Evolutionary conservation across 768 basidiomycete genomes (phyloP), one percentile per base, ranked within the genome.

Genomic region (Rhodotorula sphaerocarpa): DNA sequence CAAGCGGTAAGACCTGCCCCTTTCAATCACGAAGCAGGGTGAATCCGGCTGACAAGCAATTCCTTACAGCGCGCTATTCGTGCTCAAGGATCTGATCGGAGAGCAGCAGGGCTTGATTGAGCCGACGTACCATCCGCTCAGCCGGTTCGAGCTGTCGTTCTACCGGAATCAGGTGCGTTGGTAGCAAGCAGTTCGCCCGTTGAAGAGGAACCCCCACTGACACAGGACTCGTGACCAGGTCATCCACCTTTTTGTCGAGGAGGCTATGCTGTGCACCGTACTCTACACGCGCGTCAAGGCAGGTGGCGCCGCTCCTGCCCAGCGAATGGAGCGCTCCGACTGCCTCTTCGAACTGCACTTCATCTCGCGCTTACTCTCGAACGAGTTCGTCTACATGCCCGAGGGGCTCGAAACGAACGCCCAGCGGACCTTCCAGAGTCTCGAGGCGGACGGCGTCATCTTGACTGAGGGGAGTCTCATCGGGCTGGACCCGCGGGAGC

Each of bases 341-440:
- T 28, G 58, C 18, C 47, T 69, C 20, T 18, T 25, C 21, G 69
- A 72, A 50, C 55, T 64, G 27, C 48, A 59, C 14, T 72, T 70
- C 63, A 44, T 72, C 27, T 66, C 64, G 42, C 59, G 64, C 23
- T 59, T 72, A 7, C 64, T 72, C 21, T 60, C 62, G 45, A 65
- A 69, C 63, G 71, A 72, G 67, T 72, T 72, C 27, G 66, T 72
- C 18, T 72, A 67, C 55, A 56, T 61, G 1, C 63, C 67, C 12
- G 69, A 69, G 9, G 67, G 67, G 1, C 57, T 72, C 47, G 70
- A 67, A 25, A 57, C 45, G n/a, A 72, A 72, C 55, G 67, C 63
- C 7, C 54, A 57, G 15, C 23, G 51, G 45, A 66, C 67, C 10
- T 55, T 71, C 39, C 36, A n/a, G 1, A 50, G 45, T 16, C 65